These are phyloP conservation scores for Moesziomyces antarcticus DNA, from an alignment of 1,284 basidiomycete species.

Conservation along the genomic window DNA sequence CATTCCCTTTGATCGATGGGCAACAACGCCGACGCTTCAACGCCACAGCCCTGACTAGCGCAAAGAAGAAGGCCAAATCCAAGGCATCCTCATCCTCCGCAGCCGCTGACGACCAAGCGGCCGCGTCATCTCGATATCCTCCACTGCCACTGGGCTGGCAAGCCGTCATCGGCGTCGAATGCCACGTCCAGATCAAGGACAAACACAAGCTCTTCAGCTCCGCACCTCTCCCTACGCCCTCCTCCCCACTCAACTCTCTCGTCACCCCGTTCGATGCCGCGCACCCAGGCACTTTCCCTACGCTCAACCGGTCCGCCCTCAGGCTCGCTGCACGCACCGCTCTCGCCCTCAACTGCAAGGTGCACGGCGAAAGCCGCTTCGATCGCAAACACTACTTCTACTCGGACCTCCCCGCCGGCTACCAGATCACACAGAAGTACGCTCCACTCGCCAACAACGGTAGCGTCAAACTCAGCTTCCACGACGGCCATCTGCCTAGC, in stretches of 20 bases:
- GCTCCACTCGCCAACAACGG: constrained; percentile 84
- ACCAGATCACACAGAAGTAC: constrained; percentile 97
- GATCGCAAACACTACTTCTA: constrained; percentile 99
- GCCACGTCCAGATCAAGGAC: constrained; percentile 92
- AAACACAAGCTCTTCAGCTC: constrained; percentile 87
- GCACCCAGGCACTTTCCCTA: constrained; percentile 88
- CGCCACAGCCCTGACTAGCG: not conserved
- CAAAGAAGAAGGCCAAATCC: constrained; percentile 39
- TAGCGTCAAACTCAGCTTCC: constrained; percentile 71
- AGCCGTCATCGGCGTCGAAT: constrained; percentile 90
- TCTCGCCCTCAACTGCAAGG: constrained; percentile 79
- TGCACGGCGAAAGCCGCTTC: constrained; percentile 68
- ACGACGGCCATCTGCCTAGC: constrained; percentile 61
- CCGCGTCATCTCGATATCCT: constrained; percentile 27
- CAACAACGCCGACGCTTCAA: constrained; percentile 1
- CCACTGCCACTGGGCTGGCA: constrained; percentile 61
- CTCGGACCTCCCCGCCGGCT: constrained; percentile 90
- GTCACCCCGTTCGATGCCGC: constrained; percentile 89
- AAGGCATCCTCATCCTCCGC: constrained; percentile 11
- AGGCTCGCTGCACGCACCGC: constrained; percentile 84
- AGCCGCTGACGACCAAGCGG: not conserved
- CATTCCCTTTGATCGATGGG: too few relatives aligned
- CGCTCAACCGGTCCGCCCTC: constrained; percentile 81
- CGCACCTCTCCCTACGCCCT: constrained; percentile 70
- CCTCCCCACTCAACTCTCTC: constrained; percentile 76